phyloP scores from a whole-genome alignment of 768 basidiomycete genomes.

The Rhodosporidiobolus sp. region DNA sequence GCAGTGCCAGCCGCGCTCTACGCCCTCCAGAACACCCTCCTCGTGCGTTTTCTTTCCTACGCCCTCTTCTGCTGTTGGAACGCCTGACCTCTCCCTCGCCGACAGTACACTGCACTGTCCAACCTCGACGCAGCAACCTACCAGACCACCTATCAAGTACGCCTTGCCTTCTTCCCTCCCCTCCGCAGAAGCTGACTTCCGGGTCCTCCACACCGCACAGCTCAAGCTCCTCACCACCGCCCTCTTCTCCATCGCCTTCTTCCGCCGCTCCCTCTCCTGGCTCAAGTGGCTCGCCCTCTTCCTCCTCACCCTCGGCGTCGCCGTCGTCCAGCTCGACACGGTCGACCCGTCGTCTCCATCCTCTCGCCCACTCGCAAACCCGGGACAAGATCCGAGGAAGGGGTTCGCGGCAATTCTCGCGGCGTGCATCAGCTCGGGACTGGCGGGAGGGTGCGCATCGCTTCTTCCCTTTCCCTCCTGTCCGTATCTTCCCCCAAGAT shows the following conservation, averaged over 20 bases:
- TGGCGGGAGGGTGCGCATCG: conserved; percentile 83
- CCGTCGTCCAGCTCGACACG: conserved; percentile 62
- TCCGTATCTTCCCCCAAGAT: no score
- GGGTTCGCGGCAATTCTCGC: conserved; percentile 84
- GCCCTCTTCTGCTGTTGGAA: background rate
- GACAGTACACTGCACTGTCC: conserved; percentile 81
- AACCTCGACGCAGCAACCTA: conserved; percentile 96
- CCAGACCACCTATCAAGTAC: conserved; percentile 81
- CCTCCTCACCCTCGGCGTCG: conserved; percentile 71
- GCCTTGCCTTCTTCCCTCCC: background rate
- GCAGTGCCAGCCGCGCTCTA: conserved; percentile 93
- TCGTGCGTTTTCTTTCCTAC: conserved; percentile 17
- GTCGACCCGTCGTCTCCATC: conserved; percentile 46
- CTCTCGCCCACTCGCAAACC: background rate
- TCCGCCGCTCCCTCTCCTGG: conserved; percentile 52
- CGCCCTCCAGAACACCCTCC: conserved; percentile 52
- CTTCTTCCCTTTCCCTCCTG: no score
- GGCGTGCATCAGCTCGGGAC: conserved; percentile 88
- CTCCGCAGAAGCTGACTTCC: background rate
- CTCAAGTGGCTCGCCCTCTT: conserved; percentile 81
- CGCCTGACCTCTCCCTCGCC: background rate
- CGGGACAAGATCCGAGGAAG: conserved; percentile 56
- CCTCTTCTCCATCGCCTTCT: conserved; percentile 42
- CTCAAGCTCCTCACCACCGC: conserved; percentile 60
- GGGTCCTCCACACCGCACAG: conserved; percentile 37